Base-by-base conservation (phyloP, 2,329 filamentous ascomycete genomes). In the Botryosphaeria dothidea region DNA sequence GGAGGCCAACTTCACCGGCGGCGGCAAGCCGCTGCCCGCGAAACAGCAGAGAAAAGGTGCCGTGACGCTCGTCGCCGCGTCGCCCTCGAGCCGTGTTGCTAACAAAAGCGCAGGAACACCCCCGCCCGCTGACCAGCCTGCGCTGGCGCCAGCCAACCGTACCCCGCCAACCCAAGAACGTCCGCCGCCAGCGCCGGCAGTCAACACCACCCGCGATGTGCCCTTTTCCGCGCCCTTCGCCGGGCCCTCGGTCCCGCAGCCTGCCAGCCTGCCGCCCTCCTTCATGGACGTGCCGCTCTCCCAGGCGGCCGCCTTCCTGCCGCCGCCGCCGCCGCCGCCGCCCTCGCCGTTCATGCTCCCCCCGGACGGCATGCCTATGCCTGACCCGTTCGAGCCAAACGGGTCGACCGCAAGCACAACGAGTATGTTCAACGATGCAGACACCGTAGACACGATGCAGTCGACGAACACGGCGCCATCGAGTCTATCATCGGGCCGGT, bases 1-100 rank as follows among this genome's bases (percentile, higher is more conserved):
- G 71, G 88, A 91, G 68, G 83, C 85, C 52, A 87, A 79, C 63
- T 81, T 88, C 68, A 76, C 77, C 21, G 77, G 77, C 58, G 77
- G 77, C 58, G n/a, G 23, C 38, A 85, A 83, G 69, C 72, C 73
- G 34, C 67, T 68, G 43, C 62, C 62, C n/a, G 63, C 45, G 34
- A 65, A 65, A 45, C 63, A 43, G 25, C 63, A 43, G 25, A 31
- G 45, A 21, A 65, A 65, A 56, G 63, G 63, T 65, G 38, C 41
- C 25, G 56, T 60, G 27, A 45, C 27, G 52, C 25, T 43, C 13
- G 15, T 31, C n/a, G 43, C 25, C 8, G 45, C 45, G 51, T 46
- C 7, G 51, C 48, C 25, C n/a, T 38, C 8, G 19, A 21, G 38
- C n/a, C 51, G 17, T 49, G 52, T 45, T 56, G 61, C 61, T 64